Base-by-base conservation (phyloP, 495 filamentous ascomycete genomes). In the Talaromyces ruber region DNA sequence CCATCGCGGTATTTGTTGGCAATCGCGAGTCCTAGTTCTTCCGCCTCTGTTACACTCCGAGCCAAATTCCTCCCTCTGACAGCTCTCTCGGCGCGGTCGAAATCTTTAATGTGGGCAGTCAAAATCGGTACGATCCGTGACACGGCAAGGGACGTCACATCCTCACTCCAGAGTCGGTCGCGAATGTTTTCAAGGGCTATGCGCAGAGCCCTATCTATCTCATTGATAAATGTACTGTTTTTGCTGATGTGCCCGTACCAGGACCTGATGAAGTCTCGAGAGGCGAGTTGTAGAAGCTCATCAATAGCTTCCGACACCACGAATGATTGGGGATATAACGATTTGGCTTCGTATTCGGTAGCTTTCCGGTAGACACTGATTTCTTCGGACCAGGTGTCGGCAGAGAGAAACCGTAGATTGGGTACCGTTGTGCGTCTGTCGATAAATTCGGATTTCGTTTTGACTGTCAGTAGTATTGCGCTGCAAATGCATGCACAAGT, bases 11-110 rank as follows among this genome's bases (percentile, higher is more conserved):
- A 99, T 74, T 96, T 98, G 25, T 81, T 87, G 54, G 94, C 94
- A 70, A 98, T 96, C 1, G 94, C 94, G 64, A 95, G 78, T 73
- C 97, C 89, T 63, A 99, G 78, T 77, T 98, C 95, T 65, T 96
- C 93, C 2, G 92, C 96, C 72, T 99, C 95, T 9, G 95, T 99
- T 30, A 99, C 86, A 70, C 87, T 91, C 37, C 89, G 85, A 64
- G 89, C 92, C 63, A 98, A 75, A 70, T 95, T 87, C 65, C 87
- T 88, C 25, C 95, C 95, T 63, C 94, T 83, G 6, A 99, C 88
- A 21, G 84, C 81, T 54, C 88, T 84, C 76, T 99, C 95, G 9
- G 95, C 95, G 52, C 95, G 84, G 67, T 91, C 91, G 67, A 96
- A 96, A 62, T 96, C 88, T 63, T 84, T 89, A 62, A 99, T 84